Evolutionary conservation across 1,284 basidiomycete species (phyloP), one percentile per base, ranked within the genome.

Genomic region (Vanrija sp.): DNA sequence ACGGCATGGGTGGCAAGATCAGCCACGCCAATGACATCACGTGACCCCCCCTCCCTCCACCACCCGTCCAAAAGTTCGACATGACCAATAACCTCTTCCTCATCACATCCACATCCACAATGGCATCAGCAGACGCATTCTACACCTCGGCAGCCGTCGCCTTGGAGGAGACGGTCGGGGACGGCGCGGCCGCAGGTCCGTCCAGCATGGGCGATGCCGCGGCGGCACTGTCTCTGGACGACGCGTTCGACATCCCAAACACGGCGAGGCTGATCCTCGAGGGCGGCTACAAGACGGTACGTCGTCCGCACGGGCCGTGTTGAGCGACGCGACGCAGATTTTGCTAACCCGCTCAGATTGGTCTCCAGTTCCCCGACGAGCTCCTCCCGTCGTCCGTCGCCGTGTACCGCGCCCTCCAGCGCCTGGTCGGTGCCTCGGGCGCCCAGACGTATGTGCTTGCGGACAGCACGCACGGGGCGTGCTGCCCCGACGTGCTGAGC

Each of bases 401-500:
- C 0, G 85, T 98, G n/a, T 96, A 86, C 68, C 81, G 83, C 41
- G 75, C 78, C 2, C 79, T 98, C 25, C 87, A 86, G 67, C 68
- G 68, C 4, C 71, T 71, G 49, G 75, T 89, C 54, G 85, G 42
- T 7, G 41, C 43, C 27, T 59, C 57, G 8, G 71, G 62, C 8
- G 72, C 69, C 20, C 75, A 94, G 62, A 78, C 92, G 23, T 98
- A 94, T 69, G 87, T 98, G 6, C 81, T 97, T 18, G 94, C 94
- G 14, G 95, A 98, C 75, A 98, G 94, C 23, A 96, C 93, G 24
- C 98, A 98, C 73, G 95, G 94, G 71, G 93, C 88, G 66, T 99
- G 95, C 70, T 98, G 95, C 69, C 92, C 96, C 4, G 96, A 99
- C 70, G 89, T 98, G 66, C 87, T 98, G 4, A 89, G 92, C 8